A percentile compares a stretch with the other conserved stretches of the same genome.
phyloP scores from a whole-genome alignment of 176 grass and related monocot genomes.

The Hordeum vulgare region MorexV3_pseudomolecules_assembly NC_058524.1:402398140-402398639 shows the following conservation, averaged over 20 bases:
- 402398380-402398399: slow-evolving; percentile 32
- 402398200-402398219: neutral
- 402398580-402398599: too few relatives aligned
- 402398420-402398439: slow-evolving; percentile 31
- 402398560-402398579: too few relatives aligned
- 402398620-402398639: too few relatives aligned
- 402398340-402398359: slow-evolving; percentile 15
- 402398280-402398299: slow-evolving; percentile 14
- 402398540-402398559: too few relatives aligned
- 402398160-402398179: slow-evolving; percentile 64
- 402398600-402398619: too few relatives aligned
- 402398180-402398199: slow-evolving; percentile 59
- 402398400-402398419: slow-evolving; percentile 32
- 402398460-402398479: neutral
- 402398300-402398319: slow-evolving; percentile 31
- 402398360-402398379: slow-evolving; percentile 2
- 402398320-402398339: neutral
- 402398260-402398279: slow-evolving; percentile 20
- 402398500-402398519: too few relatives aligned
- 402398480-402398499: neutral
- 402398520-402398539: too few relatives aligned
- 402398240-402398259: neutral
- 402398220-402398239: slow-evolving; percentile 17
- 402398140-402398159: slow-evolving; percentile 60
- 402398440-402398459: slow-evolving; percentile 3